phyloP scores from a whole-genome alignment of 306 rosid genomes.

The Alnus glutinosa region DNA sequence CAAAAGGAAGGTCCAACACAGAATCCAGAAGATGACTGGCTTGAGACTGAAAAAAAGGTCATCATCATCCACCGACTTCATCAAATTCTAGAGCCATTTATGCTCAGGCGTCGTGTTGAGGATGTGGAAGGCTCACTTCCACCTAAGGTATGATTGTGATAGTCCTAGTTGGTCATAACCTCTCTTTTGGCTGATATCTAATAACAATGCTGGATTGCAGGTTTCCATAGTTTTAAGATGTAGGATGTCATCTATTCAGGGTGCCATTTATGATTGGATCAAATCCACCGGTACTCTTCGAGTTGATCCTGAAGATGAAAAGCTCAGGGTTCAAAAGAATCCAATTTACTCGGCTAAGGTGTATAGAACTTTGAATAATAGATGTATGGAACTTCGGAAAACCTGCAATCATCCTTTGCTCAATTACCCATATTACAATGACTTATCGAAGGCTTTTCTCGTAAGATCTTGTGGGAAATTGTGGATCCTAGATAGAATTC shows the following conservation, averaged over 20 bases:
- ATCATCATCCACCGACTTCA: conserved; percentile 97
- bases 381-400: conserved; percentile 98
- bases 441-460: conserved; percentile 66
- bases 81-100: conserved; percentile 98
- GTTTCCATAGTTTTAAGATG: conserved; percentile 79
- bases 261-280: conserved; percentile 95
- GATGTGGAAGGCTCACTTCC: conserved; percentile 99
- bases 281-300: conserved; percentile 95
- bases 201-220: conserved; percentile 56
- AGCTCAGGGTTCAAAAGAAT: conserved; percentile 62
- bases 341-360: conserved; percentile 71
- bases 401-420: conserved; percentile 96
- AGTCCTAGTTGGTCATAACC: conserved; percentile 20
- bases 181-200: conserved; percentile 28
- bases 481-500: conserved; percentile 95
- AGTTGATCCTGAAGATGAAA: conserved; percentile 93
- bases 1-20: conserved; percentile 83
- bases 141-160: conserved; percentile 66
- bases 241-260: conserved; percentile 91
- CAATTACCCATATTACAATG: conserved; percentile 71
- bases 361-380: conserved; percentile 83
- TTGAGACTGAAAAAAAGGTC: conserved; percentile 96
- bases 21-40: conserved; percentile 93
- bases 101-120: conserved; percentile 99
- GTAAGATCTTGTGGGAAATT: conserved; percentile 89